Evolutionary conservation across 1,284 basidiomycete genomes (phyloP).

Genomic region (Hemileia vastatrix): DNA sequence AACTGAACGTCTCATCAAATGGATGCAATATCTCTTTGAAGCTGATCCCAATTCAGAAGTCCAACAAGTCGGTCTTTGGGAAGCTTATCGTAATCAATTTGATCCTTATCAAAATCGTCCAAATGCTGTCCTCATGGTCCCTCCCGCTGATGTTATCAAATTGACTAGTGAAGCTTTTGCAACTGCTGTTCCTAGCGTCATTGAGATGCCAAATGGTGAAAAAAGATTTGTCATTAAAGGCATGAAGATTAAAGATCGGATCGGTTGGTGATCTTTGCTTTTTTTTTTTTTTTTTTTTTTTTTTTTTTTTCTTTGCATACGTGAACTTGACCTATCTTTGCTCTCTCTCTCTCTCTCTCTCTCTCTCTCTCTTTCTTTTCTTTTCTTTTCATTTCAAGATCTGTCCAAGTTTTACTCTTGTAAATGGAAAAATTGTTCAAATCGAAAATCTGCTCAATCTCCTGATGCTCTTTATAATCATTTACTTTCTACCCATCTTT

Average conservation of each 20-base stretch:
- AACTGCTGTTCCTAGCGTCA: conserved; percentile 13
- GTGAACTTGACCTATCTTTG: not conserved
- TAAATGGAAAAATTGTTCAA: conserved; percentile 17
- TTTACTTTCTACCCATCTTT: too few species aligned
- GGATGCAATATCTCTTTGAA: conserved; percentile 18
- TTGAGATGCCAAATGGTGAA: conserved; percentile 8
- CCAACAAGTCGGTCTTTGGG: conserved; percentile 21
- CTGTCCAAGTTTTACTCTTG: not conserved
- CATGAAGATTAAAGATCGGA: conserved; percentile 5
- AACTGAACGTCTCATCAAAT: conserved; percentile 4
- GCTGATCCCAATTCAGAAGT: conserved; percentile 6
- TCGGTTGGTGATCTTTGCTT: not conserved
- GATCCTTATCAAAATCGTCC: conserved; percentile 5
- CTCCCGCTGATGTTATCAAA: conserved; percentile 20
- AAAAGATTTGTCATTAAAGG: conserved; percentile 20
- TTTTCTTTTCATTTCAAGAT: not conserved
- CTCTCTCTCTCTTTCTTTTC: not conserved
- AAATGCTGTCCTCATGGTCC: conserved; percentile 6
- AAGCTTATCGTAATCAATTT: conserved; percentile 19
- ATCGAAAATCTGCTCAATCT: not conserved
- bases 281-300: not conserved
- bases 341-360: too few species aligned
- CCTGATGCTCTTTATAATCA: conserved; percentile 1
- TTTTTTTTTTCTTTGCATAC: not conserved
- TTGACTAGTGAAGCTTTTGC: conserved; percentile 18